Percentiles rank a stretch among this genome's conserved stretches.
These are phyloP conservation scores for Ministeria vibrans DNA, from an alignment of 78 protist genomes.

Conservation along the genomic window DNA sequence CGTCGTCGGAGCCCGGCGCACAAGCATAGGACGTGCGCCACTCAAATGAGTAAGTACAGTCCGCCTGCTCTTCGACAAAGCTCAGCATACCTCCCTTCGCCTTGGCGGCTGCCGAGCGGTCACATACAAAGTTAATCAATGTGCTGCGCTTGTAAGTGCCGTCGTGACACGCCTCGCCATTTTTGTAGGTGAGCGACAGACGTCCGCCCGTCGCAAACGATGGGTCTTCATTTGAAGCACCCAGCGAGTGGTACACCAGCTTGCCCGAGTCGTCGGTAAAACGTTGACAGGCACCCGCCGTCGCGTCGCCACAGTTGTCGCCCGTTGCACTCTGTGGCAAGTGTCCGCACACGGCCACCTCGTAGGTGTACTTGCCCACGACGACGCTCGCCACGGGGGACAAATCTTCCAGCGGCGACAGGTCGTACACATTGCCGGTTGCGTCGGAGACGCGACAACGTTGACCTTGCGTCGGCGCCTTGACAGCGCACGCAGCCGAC, in stretches of 20 bases:
- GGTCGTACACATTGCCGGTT: no score
- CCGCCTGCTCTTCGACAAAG: neutral
- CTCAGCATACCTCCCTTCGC: neutral
- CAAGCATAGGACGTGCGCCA: conserved; percentile 7
- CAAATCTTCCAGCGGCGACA: no score
- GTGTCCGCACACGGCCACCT: no score
- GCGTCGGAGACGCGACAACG: no score
- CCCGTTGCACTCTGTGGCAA: no score
- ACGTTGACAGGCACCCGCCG: no score
- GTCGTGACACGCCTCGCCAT: neutral
- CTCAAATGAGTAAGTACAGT: neutral
- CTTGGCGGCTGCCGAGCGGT: neutral
- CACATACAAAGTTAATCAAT: neutral
- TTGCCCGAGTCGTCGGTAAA: no score
- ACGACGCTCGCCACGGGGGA: no score
- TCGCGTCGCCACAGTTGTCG: no score
- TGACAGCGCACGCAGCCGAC: neutral
- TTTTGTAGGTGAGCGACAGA: neutral
- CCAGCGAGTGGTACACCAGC: neutral
- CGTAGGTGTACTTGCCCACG: no score
- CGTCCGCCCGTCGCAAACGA: neutral
- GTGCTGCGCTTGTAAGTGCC: neutral
- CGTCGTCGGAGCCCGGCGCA: neutral
- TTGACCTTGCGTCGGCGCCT: no score
- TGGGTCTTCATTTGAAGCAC: neutral